Conservation (phyloP, 73 alveolate genomes). For the Paramecium sonneborni region DNA sequence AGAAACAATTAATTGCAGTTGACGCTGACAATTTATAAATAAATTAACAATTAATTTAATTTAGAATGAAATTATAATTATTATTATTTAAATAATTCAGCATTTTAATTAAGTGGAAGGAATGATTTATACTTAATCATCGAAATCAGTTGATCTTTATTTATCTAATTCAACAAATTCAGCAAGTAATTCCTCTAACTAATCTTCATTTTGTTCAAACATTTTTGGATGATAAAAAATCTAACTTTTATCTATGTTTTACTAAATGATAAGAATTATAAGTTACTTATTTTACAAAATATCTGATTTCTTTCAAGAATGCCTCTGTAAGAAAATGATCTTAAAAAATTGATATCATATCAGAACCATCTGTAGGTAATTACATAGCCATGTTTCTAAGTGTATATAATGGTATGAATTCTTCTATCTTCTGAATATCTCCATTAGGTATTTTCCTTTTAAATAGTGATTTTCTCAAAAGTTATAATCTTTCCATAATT, state of each 20-base stretch:
- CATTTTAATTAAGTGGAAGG: not conserved
- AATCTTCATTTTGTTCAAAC: not conserved
- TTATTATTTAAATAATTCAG: not conserved
- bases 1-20: not conserved
- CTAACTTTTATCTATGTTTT: not conserved
- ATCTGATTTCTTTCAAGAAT: not conserved
- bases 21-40: not conserved
- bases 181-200: not conserved
- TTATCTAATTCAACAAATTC: not conserved
- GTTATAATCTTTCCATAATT: constrained; percentile 1
- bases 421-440: not conserved
- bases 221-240: not conserved
- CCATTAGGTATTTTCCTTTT: not conserved
- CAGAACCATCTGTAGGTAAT: not conserved
- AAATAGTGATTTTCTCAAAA: not conserved
- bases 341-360: not conserved
- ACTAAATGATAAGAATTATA: not conserved
- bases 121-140: not conserved
- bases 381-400: not conserved
- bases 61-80: not conserved
- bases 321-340: not conserved
- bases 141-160: not conserved
- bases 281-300: not conserved
- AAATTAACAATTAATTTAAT: not conserved
- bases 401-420: not conserved